Conservation (phyloP, 495 filamentous ascomycete species). For the Hypoxylon rickii region DNA sequence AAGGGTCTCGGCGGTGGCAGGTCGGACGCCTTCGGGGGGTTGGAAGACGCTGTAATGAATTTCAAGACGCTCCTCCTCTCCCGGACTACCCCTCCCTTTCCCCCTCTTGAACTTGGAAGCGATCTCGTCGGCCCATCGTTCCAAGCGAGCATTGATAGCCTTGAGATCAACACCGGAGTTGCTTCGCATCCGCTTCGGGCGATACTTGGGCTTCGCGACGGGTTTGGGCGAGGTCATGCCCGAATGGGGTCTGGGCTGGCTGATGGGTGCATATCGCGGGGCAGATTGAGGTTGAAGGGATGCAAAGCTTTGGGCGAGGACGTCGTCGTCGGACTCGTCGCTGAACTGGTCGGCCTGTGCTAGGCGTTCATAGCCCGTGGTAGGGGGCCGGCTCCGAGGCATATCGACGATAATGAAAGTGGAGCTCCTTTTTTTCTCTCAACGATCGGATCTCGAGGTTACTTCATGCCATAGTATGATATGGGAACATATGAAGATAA, state of each 20-base stretch:
- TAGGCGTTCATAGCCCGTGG: slow-evolving; percentile 89
- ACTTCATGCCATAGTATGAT: not conserved
- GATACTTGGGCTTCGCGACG: slow-evolving; percentile 44
- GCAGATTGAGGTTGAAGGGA: slow-evolving; percentile 64
- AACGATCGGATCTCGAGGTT: not conserved
- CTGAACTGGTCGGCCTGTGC: slow-evolving; percentile 88
- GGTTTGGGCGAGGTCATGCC: slow-evolving; percentile 61
- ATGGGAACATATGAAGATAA: no score
- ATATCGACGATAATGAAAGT: slow-evolving; percentile 23
- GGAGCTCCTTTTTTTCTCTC: no score
- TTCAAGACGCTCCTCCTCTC: slow-evolving; percentile 85
- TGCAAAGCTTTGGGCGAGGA: slow-evolving; percentile 58
- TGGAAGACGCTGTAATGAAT: slow-evolving; percentile 98
- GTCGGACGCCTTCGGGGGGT: slow-evolving; percentile 79
- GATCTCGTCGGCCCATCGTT: slow-evolving; percentile 98
- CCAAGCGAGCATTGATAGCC: slow-evolving; percentile 94
- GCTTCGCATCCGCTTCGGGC: slow-evolving; percentile 67
- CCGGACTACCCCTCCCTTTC: slow-evolving; percentile 70
- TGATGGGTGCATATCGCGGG: slow-evolving; percentile 71
- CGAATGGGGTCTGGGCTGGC: slow-evolving; percentile 63
- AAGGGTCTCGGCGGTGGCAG: slow-evolving; percentile 75
- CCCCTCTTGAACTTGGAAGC: slow-evolving; percentile 94
- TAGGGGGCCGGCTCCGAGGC: slow-evolving; percentile 64
- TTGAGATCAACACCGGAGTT: slow-evolving; percentile 95
- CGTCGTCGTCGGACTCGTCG: slow-evolving; percentile 70